Evolutionary conservation across 2,329 filamentous ascomycete species (phyloP).

Genomic region (Phaeosphaeriaceae sp.): DNA sequence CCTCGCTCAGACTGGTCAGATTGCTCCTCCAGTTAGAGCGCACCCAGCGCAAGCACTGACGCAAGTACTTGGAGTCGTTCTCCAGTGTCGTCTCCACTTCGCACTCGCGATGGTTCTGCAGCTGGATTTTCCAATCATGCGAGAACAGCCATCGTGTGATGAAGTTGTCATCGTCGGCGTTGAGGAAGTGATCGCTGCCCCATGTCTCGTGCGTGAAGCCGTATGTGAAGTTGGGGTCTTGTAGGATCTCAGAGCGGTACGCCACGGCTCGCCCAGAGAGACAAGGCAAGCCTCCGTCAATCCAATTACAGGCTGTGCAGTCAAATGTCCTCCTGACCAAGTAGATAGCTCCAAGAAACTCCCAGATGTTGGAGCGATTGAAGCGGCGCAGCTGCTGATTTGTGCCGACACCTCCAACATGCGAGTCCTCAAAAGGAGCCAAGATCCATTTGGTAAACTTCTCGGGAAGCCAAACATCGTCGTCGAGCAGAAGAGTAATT

Average conservation of each 20-base stretch:
- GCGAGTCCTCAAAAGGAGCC: constrained; percentile 85
- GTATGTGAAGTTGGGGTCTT: constrained; percentile 83
- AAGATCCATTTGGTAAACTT: constrained; percentile 91
- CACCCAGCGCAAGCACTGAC: constrained; percentile 93
- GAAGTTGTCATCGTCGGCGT: constrained; percentile 98
- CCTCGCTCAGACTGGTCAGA: constrained; percentile 85
- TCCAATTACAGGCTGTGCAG: constrained; percentile 92
- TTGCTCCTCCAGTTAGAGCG: constrained; percentile 98
- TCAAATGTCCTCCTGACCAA: constrained; percentile 95
- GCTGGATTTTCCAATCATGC: constrained; percentile 91
- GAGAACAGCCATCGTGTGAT: constrained; percentile 95
- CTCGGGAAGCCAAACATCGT: constrained; percentile 91
- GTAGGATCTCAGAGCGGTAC: constrained; percentile 87
- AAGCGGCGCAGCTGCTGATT: constrained; percentile 84
- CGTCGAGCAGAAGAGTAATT: constrained; percentile 92
- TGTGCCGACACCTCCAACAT: constrained; percentile 89
- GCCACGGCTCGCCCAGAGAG: constrained; percentile 94
- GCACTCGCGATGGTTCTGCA: constrained; percentile 91
- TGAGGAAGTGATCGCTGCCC: constrained; percentile 77
- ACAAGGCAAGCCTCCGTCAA: constrained; percentile 95
- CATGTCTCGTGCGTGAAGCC: constrained; percentile 88
- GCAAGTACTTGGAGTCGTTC: constrained; percentile 86
- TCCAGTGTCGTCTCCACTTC: constrained; percentile 88
- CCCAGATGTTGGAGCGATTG: constrained; percentile 73
- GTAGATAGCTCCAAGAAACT: constrained; percentile 90